A percentile compares a stretch with the other conserved stretches of the same genome.
Conservation (phyloP, 2,329 filamentous ascomycete genomes). For the Mycosphaerella sp. region DNA sequence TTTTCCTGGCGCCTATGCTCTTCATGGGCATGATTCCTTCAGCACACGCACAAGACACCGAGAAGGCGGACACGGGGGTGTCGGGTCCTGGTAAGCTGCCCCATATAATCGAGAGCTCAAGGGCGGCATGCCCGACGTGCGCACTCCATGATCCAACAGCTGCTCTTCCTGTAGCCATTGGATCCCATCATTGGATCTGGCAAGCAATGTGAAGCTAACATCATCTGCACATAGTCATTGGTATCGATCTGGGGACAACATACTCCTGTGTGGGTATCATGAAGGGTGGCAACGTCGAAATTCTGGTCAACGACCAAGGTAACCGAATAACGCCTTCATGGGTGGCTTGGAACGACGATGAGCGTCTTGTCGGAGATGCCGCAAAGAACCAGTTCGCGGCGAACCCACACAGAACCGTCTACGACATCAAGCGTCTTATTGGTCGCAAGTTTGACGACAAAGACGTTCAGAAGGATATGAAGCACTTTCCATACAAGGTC, state of each 20-base stretch:
- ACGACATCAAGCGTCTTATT: slow-evolving; percentile 47
- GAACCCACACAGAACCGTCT: slow-evolving; percentile 46
- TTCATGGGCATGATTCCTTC: slow-evolving; percentile 59
- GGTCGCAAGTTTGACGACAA: slow-evolving; percentile 52
- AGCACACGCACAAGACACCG: slow-evolving; percentile 61
- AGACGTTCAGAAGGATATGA: slow-evolving; percentile 86
- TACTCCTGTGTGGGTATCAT: slow-evolving; percentile 87
- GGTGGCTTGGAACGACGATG: slow-evolving; percentile 72
- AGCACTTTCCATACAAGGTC: slow-evolving; percentile 98
- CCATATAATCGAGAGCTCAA: not conserved
- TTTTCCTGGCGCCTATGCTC: slow-evolving; percentile 77
- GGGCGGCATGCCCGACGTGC: not conserved
- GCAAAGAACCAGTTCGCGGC: slow-evolving; percentile 80
- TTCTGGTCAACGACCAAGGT: slow-evolving; percentile 93
- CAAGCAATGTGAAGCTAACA: slow-evolving; percentile 1
- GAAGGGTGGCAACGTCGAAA: slow-evolving; percentile 91
- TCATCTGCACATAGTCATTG: slow-evolving; percentile 57
- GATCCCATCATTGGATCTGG: not conserved
- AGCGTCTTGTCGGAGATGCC: slow-evolving; percentile 93
- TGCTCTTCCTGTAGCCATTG: not conserved
- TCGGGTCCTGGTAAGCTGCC: slow-evolving; percentile 56
- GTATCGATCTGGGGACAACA: slow-evolving; percentile 93
- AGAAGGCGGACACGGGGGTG: slow-evolving; percentile 66
- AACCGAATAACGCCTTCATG: slow-evolving; percentile 81
- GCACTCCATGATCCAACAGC: not conserved